A percentile compares a stretch with the other conserved stretches of the same genome.
These are phyloP conservation scores for Bjerkandera adusta DNA, from an alignment of 1,284 basidiomycete genomes.

Conservation along the genomic window DNA sequence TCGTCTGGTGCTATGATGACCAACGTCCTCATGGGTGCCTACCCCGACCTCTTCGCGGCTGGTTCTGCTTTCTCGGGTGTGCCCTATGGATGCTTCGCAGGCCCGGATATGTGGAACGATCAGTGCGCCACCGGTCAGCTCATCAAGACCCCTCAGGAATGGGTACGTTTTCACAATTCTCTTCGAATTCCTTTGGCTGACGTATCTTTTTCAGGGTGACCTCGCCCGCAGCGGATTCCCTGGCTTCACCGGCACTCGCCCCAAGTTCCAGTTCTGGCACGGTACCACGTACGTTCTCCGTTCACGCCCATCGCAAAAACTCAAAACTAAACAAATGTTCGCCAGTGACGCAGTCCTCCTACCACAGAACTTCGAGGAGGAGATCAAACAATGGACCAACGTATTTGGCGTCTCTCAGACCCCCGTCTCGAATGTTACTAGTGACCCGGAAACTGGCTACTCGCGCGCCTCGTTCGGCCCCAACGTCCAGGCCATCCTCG, in stretches of 20 bases:
- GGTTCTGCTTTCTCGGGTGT: constrained; percentile 51
- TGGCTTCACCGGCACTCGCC: constrained; percentile 47
- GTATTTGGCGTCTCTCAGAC: constrained; percentile 42
- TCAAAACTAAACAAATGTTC: background rate
- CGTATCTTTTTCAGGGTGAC: constrained; percentile 25
- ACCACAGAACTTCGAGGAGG: constrained; percentile 50
- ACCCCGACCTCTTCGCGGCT: constrained; percentile 53
- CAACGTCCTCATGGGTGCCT: constrained; percentile 50
- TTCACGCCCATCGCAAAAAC: background rate
- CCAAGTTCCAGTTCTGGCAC: constrained; percentile 55
- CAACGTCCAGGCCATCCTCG: constrained; percentile 43
- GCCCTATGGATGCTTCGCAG: constrained; percentile 53
- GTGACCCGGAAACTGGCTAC: constrained; percentile 37
- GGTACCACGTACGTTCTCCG: constrained; percentile 43
- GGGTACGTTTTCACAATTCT: constrained; percentile 33
- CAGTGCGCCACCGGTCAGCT: constrained; percentile 43
- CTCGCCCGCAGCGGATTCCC: constrained; percentile 43
- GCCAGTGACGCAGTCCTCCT: constrained; percentile 47
- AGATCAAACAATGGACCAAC: constrained; percentile 46
- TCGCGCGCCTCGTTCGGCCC: constrained; percentile 43
- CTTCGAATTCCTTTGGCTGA: background rate
- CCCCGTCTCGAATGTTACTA: constrained; percentile 35
- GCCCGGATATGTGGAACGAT: constrained; percentile 47
- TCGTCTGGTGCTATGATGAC: constrained; percentile 65
- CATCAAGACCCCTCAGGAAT: constrained; percentile 45